Evolutionary conservation across 192 early-diverging fungal genomes (phyloP).

Genomic region (Blastocladiella britannica): DNA sequence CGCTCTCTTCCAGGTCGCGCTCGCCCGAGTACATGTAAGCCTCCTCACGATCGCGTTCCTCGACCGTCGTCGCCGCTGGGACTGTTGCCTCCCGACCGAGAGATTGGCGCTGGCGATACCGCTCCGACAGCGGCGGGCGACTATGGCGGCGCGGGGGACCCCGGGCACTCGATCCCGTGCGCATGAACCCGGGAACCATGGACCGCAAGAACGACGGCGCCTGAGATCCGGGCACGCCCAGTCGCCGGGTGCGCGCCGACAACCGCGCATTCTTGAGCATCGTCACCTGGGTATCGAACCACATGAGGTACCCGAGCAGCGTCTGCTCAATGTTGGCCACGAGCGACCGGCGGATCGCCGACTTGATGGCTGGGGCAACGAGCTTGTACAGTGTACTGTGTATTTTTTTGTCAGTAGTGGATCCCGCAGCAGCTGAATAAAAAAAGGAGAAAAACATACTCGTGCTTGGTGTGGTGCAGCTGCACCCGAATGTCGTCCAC

Average conservation of each 20-base stretch:
- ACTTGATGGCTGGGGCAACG: slow-evolving; percentile 11
- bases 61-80: no score
- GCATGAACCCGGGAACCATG: not conserved
- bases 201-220: not conserved
- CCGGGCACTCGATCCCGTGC: no score
- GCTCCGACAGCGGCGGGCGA: no score
- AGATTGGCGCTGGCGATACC: no score
- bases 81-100: no score
- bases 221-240: no score
- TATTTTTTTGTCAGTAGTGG: no score
- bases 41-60: no score
- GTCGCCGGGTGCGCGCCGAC: not conserved
- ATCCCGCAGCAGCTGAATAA: not conserved
- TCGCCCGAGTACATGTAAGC: no score
- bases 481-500: slow-evolving; percentile 16
- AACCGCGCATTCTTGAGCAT: not conserved
- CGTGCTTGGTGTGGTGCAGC: slow-evolving; percentile 19
- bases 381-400: slow-evolving; percentile 12
- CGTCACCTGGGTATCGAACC: not conserved
- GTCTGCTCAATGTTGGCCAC: slow-evolving; percentile 7
- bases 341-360: slow-evolving; percentile 5
- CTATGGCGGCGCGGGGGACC: no score
- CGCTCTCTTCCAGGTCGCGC: no score
- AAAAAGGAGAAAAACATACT: slow-evolving; percentile 11
- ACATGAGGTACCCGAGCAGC: not conserved